Evolutionary conservation across 768 basidiomycete species (phyloP).

Genomic region (Saitozyma podzolica): DNA sequence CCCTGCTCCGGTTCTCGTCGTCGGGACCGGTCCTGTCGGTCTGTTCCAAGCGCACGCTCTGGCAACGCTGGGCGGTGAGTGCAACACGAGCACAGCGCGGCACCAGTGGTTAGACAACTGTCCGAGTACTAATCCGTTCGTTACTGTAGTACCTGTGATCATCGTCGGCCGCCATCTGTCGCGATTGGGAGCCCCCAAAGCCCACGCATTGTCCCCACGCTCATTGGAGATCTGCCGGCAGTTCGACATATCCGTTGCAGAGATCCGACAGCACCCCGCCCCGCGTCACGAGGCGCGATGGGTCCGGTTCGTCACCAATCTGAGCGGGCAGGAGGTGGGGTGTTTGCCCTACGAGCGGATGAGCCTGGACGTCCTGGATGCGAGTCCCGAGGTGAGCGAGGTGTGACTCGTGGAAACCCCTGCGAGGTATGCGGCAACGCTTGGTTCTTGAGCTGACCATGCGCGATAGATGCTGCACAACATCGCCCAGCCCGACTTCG

Average conservation of each 20-base stretch:
- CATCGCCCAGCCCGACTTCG: conserved; percentile 13
- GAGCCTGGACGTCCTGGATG: conserved; percentile 5
- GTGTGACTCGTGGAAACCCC: background rate
- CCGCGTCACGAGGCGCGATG: conserved; percentile 11
- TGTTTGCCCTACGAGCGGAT: conserved; percentile 10
- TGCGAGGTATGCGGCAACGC: background rate
- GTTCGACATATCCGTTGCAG: conserved; percentile 6
- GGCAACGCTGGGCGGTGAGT: conserved; percentile 9
- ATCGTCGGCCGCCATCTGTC: conserved; percentile 7
- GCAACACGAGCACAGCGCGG: too few species aligned
- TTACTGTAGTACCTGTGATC: conserved; percentile 9
- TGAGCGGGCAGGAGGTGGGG: conserved; percentile 12
- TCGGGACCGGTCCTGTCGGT: conserved; percentile 13
- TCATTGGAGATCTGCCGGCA: conserved; percentile 13
- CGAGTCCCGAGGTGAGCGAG: conserved; percentile 8
- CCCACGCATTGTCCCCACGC: conserved; percentile 10
- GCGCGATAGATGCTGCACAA: conserved; percentile 23
- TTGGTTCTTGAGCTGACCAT: too few species aligned
- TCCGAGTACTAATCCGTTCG: too few species aligned
- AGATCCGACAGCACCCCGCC: conserved; percentile 9
- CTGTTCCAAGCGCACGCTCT: conserved; percentile 10
- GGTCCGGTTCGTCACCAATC: conserved; percentile 11
- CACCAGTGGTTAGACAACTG: too few species aligned
- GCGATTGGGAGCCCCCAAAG: conserved; percentile 11
- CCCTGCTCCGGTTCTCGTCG: conserved; percentile 10